Percentiles rank a stretch among this genome's conserved stretches.
These are phyloP conservation scores for Mollisia scopiformis DNA, from an alignment of 2,329 filamentous ascomycete species.

Conservation along the genomic window DNA sequence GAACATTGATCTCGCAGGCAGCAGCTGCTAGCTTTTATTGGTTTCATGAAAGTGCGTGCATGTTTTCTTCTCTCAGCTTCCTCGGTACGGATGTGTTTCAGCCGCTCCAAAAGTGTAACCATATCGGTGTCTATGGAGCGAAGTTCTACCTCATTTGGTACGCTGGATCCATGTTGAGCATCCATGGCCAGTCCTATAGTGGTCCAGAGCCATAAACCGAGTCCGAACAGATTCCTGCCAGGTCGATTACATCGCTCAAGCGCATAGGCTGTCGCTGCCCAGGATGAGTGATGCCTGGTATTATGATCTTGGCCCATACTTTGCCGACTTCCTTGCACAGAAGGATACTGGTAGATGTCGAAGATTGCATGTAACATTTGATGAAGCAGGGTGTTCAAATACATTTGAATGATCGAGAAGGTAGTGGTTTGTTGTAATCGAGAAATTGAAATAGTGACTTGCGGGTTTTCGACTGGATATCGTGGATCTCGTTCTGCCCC, in stretches of 20 bases:
- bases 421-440: too few relatives aligned
- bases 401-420: not conserved
- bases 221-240: not conserved
- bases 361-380: slow-evolving; percentile 7
- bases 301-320: not conserved
- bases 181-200: not conserved
- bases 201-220: not conserved
- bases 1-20: not conserved
- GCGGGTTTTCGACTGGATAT: not conserved
- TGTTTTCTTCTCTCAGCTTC: not conserved
- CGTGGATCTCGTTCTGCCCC: not conserved
- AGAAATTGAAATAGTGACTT: not conserved
- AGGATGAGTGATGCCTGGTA: not conserved
- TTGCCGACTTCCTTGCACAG: not conserved
- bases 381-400: not conserved
- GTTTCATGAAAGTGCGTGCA: not conserved
- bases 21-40: not conserved
- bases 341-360: not conserved
- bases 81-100: not conserved
- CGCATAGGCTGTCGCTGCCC: not conserved
- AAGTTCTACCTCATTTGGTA: not conserved
- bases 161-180: not conserved
- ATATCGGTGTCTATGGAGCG: not conserved
- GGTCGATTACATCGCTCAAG: not conserved
- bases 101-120: not conserved